Conservation (phyloP, 768 basidiomycete genomes). For the Termitomyces sp. region DNA sequence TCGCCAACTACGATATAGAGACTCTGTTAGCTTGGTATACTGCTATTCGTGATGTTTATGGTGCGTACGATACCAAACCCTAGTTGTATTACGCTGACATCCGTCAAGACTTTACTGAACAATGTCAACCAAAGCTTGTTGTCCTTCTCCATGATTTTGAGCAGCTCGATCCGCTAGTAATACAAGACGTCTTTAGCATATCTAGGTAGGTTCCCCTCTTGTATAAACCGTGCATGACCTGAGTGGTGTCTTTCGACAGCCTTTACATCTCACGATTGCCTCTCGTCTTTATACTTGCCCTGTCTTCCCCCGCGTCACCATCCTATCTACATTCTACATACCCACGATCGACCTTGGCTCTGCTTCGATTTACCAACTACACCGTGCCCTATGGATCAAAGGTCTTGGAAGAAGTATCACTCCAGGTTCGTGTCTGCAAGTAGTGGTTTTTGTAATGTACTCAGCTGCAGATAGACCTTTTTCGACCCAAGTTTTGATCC, state of each 20-base stretch:
- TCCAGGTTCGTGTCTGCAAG: constrained; percentile 34
- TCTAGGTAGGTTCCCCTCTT: constrained; percentile 45
- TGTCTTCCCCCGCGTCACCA: constrained; percentile 50
- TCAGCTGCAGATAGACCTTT: constrained; percentile 43
- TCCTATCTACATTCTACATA: constrained; percentile 58
- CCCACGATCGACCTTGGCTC: constrained; percentile 50
- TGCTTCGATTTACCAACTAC: constrained; percentile 49
- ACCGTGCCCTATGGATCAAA: constrained; percentile 40
- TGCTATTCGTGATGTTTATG: constrained; percentile 29
- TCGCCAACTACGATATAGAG: constrained; percentile 59
- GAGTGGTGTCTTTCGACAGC: constrained; percentile 29
- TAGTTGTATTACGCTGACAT: background rate
- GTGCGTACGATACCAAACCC: constrained; percentile 18
- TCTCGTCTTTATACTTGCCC: constrained; percentile 56
- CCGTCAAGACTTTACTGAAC: constrained; percentile 4
- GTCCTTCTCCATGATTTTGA: constrained; percentile 73
- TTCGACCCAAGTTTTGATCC: constrained; percentile 60
- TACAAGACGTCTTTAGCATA: constrained; percentile 68
- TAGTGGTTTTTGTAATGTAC: background rate
- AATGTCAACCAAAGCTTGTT: constrained; percentile 34
- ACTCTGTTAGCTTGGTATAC: constrained; percentile 57
- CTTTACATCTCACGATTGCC: constrained; percentile 48
- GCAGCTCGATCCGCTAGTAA: constrained; percentile 52
- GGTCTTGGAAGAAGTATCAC: constrained; percentile 48
- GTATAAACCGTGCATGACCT: background rate